phyloP scores from a whole-genome alignment of 2,329 filamentous ascomycete species.

The Xylaria multiplex region DNA sequence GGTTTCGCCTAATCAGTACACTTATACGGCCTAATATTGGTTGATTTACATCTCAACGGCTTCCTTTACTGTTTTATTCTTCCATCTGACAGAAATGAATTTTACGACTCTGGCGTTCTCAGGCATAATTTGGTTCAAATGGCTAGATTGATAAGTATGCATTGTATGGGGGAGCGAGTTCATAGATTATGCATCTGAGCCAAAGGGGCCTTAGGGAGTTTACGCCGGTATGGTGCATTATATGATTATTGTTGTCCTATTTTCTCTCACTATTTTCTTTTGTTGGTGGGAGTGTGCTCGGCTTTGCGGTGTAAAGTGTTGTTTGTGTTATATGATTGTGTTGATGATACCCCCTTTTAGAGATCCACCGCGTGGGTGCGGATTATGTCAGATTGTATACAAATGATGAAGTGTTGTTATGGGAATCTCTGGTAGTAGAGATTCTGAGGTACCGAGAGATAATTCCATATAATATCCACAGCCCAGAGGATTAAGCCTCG shows the following conservation, averaged over 20 bases:
- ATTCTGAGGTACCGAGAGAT: too few relatives aligned
- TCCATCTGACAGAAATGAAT: conserved; percentile 5
- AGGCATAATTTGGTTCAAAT: conserved; percentile 5
- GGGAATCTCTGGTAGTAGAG: too few relatives aligned
- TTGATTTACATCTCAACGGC: neutral
- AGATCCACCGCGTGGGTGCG: neutral
- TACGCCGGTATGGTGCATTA: neutral
- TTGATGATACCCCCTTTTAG: conserved; percentile 28
- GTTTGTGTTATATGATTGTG: conserved; percentile 27
- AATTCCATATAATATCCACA: too few relatives aligned
- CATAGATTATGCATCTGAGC: conserved; percentile 18
- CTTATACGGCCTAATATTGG: neutral
- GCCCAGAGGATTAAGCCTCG: too few relatives aligned
- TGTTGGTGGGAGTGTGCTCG: neutral
- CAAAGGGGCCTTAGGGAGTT: conserved; percentile 10
- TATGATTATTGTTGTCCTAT: neutral
- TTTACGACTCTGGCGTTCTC: conserved; percentile 23
- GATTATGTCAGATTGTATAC: conserved; percentile 7
- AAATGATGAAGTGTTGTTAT: too few relatives aligned
- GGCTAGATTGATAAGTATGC: conserved; percentile 22
- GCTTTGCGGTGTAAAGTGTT: neutral
- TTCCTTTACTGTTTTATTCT: neutral
- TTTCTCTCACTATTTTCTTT: neutral
- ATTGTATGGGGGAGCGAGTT: conserved; percentile 10
- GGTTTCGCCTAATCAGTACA: neutral